These are phyloP conservation scores for Lycium ferocissimum DNA, from an alignment of 257 asterid species.

Conservation along the genomic window DNA sequence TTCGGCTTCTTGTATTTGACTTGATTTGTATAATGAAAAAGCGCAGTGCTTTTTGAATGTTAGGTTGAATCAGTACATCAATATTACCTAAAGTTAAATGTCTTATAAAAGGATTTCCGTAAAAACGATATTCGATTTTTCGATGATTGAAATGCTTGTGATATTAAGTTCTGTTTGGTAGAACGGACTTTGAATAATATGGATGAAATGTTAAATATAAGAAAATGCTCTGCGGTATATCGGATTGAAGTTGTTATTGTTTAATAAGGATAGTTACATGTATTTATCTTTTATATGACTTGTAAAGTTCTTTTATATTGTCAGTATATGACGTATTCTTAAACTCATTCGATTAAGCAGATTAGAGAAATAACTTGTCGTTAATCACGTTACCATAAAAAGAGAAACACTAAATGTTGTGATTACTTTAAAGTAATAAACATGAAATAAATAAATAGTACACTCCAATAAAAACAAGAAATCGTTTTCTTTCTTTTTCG, in stretches of 20 bases:
- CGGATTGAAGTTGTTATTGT: too few relatives aligned
- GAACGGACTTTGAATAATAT: not conserved
- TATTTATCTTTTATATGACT: not conserved
- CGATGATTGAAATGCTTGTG: not conserved
- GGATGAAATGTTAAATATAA: too few relatives aligned
- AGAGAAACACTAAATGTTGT: not conserved
- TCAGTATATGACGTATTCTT: not conserved
- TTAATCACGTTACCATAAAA: not conserved
- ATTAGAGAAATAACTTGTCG: not conserved
- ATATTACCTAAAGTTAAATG: not conserved
- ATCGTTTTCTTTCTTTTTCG: conserved; percentile 19
- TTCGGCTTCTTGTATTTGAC: not conserved
- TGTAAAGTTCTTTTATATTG: not conserved
- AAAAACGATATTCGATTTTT: too few relatives aligned
- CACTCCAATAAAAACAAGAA: not conserved
- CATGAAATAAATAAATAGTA: not conserved
- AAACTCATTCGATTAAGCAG: not conserved
- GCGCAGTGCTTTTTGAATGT: not conserved
- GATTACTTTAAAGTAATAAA: not conserved
- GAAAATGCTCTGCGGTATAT: not conserved
- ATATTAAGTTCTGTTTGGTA: not conserved
- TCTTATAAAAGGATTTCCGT: not conserved
- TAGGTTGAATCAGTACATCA: not conserved
- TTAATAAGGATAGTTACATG: too few relatives aligned
- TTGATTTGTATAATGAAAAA: not conserved